Conservation (phyloP, 257 asterid species). For the Nicotiana knightiana region DNA sequence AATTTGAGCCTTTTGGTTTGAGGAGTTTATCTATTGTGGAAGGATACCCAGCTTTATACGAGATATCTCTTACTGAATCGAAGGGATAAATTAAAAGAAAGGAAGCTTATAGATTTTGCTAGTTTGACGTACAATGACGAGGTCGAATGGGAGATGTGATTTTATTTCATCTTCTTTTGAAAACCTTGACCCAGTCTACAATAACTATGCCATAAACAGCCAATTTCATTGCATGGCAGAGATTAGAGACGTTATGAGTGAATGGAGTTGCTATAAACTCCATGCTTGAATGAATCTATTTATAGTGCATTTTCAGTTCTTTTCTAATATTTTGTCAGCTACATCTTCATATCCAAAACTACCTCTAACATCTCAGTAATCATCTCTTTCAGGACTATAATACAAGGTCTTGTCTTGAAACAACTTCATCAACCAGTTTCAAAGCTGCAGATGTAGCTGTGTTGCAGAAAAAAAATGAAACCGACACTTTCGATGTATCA, state of each 20-base stretch:
- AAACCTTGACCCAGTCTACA: neutral
- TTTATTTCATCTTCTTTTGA: no score
- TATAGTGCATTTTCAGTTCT: neutral
- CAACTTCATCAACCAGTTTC: neutral
- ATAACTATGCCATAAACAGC: neutral
- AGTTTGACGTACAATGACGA: no score
- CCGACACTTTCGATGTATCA: neutral
- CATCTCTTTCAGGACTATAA: conserved; percentile 4
- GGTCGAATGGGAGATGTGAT: no score
- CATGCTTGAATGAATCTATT: neutral
- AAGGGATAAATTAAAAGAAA: no score
- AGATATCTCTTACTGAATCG: no score
- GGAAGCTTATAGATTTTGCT: no score
- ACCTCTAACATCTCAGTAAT: neutral
- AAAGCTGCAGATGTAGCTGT: neutral
- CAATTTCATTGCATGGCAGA: neutral
- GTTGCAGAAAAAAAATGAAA: neutral
- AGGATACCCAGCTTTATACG: neutral
- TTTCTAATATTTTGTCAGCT: neutral
- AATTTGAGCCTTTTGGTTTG: neutral
- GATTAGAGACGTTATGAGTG: neutral
- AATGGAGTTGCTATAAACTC: neutral
- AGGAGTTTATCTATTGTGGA: neutral
- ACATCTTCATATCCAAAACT: neutral
- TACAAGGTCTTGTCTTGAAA: neutral